Evolutionary conservation across 306 rosid species (phyloP).

Genomic region (Cicer bijugum): DNA sequence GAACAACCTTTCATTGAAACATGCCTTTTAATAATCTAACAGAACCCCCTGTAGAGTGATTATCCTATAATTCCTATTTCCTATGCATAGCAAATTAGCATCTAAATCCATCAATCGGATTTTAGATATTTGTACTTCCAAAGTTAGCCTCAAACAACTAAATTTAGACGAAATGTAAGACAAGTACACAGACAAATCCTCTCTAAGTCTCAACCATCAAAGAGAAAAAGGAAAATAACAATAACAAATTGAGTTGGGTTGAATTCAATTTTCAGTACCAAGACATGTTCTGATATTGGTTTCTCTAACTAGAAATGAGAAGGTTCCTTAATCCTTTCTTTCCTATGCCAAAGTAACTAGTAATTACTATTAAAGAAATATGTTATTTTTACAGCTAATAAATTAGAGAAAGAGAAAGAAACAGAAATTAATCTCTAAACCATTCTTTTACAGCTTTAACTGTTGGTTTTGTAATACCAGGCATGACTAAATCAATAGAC

Average conservation of each 20-base stretch:
- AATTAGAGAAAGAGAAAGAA: constrained; percentile 5
- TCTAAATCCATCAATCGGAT: constrained; percentile 35
- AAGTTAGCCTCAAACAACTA: constrained; percentile 26
- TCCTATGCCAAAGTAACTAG: constrained; percentile 24
- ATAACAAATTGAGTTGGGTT: constrained; percentile 18
- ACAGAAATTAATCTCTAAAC: constrained; percentile 25
- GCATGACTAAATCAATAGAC: constrained; percentile 11
- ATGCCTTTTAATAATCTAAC: constrained; percentile 32
- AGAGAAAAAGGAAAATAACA: background rate
- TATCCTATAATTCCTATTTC: constrained; percentile 17
- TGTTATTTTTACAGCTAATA: constrained; percentile 17
- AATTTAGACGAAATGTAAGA: constrained; percentile 16
- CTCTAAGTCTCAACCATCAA: constrained; percentile 35
- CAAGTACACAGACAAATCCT: constrained; percentile 12
- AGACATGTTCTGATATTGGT: constrained; percentile 9
- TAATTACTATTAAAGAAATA: background rate
- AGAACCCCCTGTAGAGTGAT: constrained; percentile 30
- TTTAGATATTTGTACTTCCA: constrained; percentile 21
- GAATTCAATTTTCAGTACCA: constrained; percentile 29
- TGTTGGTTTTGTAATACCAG: constrained; percentile 5
- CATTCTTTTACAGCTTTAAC: background rate
- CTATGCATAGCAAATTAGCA: constrained; percentile 25
- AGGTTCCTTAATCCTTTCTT: constrained; percentile 19
- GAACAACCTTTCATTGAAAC: constrained; percentile 36
- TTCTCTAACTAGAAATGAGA: constrained; percentile 28